Evolutionary conservation across 495 filamentous ascomycete genomes (phyloP).

Genomic region (Penicillium tannophilum): DNA sequence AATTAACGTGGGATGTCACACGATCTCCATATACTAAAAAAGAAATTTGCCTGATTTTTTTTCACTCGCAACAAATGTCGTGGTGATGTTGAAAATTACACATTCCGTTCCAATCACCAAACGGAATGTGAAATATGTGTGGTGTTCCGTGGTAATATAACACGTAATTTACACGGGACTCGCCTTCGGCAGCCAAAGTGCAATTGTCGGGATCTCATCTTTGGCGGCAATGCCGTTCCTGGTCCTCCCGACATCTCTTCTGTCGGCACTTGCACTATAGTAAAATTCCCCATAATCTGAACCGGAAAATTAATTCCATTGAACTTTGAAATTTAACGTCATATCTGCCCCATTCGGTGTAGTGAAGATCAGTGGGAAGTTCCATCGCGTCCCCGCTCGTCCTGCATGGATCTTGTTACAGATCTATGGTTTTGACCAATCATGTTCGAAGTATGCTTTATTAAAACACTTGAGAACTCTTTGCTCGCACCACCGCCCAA

Average conservation of each 20-base stretch:
- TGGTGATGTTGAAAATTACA: not conserved
- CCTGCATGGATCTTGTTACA: too few species aligned
- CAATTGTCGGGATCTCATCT: not conserved
- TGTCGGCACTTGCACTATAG: not conserved
- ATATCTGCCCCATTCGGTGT: not conserved
- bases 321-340: not conserved
- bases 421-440: too few species aligned
- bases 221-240: not conserved
- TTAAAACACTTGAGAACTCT: too few species aligned
- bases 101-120: not conserved
- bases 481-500: too few species aligned
- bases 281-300: not conserved
- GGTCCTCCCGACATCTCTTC: not conserved
- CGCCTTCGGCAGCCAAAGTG: not conserved
- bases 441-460: too few species aligned
- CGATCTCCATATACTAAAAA: not conserved
- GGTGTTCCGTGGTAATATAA: constrained; percentile 1
- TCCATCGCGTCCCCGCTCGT: too few species aligned
- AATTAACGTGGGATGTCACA: not conserved
- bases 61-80: not conserved
- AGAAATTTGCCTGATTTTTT: not conserved
- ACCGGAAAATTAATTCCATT: not conserved
- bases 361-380: not conserved
- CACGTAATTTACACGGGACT: constrained; percentile 5
- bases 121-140: not conserved